phyloP scores from a whole-genome alignment of 495 filamentous ascomycete genomes.

The Ramalina peruviana region DNA sequence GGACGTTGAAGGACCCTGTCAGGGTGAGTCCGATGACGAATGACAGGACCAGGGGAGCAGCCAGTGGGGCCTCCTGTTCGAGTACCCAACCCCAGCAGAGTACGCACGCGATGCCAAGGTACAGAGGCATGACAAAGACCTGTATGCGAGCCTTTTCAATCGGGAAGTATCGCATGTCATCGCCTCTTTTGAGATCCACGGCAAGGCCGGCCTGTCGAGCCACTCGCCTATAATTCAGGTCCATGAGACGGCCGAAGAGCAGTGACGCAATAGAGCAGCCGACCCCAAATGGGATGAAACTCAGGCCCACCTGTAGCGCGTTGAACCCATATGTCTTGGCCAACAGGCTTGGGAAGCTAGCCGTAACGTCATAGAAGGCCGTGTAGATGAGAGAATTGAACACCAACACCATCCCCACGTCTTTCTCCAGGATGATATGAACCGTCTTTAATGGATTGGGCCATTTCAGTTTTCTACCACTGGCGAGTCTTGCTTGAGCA shows the following conservation, averaged over 20 bases:
- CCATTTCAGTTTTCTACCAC: constrained; percentile 35
- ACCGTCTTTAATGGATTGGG: constrained; percentile 56
- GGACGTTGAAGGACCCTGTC: constrained; percentile 42
- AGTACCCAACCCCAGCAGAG: constrained; percentile 39
- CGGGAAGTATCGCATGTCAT: constrained; percentile 35
- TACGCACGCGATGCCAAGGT: constrained; percentile 20
- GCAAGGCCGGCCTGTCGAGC: constrained; percentile 28
- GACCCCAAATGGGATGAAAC: constrained; percentile 34
- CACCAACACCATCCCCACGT: constrained; percentile 43
- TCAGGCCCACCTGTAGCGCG: constrained; percentile 49
- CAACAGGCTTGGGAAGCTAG: constrained; percentile 48
- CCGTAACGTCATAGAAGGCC: constrained; percentile 39
- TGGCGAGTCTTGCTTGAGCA: constrained; percentile 18
- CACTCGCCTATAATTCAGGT: constrained; percentile 35
- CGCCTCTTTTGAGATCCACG: constrained; percentile 31
- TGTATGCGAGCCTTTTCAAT: constrained; percentile 38
- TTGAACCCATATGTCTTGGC: constrained; percentile 47
- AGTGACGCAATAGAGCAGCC: constrained; percentile 35
- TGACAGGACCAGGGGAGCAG: constrained; percentile 37
- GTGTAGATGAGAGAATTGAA: constrained; percentile 43
- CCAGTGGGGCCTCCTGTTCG: constrained; percentile 26
- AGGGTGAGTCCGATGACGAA: constrained; percentile 45
- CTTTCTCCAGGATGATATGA: constrained; percentile 47
- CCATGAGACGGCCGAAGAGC: constrained; percentile 32
- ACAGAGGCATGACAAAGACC: constrained; percentile 24